These are phyloP conservation scores for Pezicula radicicola DNA, from an alignment of 2,329 filamentous ascomycete species.

Conservation along the genomic window DNA sequence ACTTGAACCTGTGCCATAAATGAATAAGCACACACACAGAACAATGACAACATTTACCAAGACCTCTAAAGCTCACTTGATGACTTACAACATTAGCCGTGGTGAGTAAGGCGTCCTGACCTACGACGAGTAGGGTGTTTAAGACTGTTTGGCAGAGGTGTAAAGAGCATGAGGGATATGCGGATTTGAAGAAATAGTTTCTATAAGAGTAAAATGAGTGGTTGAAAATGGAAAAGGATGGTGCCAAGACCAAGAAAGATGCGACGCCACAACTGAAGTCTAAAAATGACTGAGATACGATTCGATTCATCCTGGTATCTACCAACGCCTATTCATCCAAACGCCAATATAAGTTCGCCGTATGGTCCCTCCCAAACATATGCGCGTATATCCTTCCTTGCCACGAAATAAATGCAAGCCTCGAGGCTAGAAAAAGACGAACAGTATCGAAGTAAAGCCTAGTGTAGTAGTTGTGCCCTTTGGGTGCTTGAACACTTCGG, in stretches of 20 bases:
- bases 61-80: conserved; percentile 32
- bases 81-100: conserved; percentile 54
- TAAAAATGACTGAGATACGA: neutral
- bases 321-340: conserved; percentile 6
- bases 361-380: neutral
- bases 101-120: conserved; percentile 61
- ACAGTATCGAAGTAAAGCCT: no score
- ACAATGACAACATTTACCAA: conserved; percentile 14
- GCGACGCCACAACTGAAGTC: neutral
- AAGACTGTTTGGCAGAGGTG: conserved; percentile 45
- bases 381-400: no score
- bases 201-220: conserved; percentile 38
- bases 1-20: no score
- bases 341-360: neutral
- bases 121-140: conserved; percentile 48
- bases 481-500: no score
- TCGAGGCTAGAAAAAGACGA: no score
- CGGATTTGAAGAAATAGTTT: conserved; percentile 41
- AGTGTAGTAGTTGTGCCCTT: no score
- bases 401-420: no score
- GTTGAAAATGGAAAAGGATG: conserved; percentile 3
- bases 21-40: neutral
- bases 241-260: neutral
- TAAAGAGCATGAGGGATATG: conserved; percentile 40
- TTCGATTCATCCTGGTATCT: conserved; percentile 5